Evolutionary conservation across 257 asterid species (phyloP).

Genomic region (Verbena officinalis): DNA sequence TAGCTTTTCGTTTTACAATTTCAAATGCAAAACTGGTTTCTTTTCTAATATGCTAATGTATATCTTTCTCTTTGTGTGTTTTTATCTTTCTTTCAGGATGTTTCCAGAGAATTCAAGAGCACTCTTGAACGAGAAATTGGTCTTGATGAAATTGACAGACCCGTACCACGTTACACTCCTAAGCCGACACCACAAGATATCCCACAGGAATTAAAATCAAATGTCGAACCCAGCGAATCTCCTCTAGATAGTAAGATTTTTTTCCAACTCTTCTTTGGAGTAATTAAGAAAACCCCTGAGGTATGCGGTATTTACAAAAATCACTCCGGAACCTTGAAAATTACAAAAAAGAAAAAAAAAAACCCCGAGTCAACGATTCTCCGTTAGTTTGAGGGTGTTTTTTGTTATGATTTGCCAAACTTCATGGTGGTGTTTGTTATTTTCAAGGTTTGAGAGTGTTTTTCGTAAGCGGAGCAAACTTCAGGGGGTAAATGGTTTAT

Average conservation of each 20-base stretch:
- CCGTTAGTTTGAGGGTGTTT: too few species aligned
- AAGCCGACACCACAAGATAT: conserved; percentile 13
- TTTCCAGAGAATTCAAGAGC: conserved; percentile 76
- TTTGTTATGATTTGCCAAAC: too few species aligned
- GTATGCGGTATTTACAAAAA: too few species aligned
- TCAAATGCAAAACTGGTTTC: not conserved
- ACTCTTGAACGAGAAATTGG: conserved; percentile 77
- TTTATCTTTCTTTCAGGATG: conserved; percentile 45
- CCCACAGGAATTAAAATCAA: conserved; percentile 30
- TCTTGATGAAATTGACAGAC: conserved; percentile 50
- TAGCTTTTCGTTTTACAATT: conserved; percentile 13
- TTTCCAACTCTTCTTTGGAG: not conserved
- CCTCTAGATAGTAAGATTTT: not conserved
- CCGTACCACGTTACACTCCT: conserved; percentile 27
- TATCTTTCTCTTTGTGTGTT: not conserved
- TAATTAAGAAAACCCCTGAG: too few species aligned
- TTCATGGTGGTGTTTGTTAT: too few species aligned
- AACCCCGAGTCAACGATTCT: too few species aligned
- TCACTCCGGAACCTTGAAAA: too few species aligned
- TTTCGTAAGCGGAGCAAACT: too few species aligned
- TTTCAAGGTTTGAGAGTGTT: too few species aligned
- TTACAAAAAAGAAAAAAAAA: too few species aligned
- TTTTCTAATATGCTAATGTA: not conserved
- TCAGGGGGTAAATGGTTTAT: too few species aligned
- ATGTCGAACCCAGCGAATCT: conserved; percentile 44